Evolutionary conservation across 176 grass and related monocot genomes (phyloP), one percentile per base, ranked within the genome.

Genomic region (Rhynchospora pubera): DNA sequence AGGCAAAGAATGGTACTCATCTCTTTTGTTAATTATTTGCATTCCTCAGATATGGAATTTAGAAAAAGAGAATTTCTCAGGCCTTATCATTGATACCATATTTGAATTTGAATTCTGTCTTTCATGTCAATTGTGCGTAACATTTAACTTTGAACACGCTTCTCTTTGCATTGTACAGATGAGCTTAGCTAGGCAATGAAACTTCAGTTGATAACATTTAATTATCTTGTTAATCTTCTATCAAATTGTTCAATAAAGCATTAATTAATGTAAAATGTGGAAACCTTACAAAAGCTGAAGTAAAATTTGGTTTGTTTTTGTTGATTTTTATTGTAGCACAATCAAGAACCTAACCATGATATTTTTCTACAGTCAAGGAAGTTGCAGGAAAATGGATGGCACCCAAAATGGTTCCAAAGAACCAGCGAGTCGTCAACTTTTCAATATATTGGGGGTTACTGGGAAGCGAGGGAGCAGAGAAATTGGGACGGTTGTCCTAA

Each of bases 331-430:
- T 76, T 76, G 47, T 5, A 30, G 55, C 5, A 18, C 57, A 9
- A 3, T 7, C 3, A 9, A 73, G 13, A 32, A 55, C 23, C 19
- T 76, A 55, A 76, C 23, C 22, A 30, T 56, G 72, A 55, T 77
- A 65, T 86, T 46, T 65, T 77, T 87, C 8, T 85, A 83, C 86
- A 96, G 93, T 89, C 93, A 73, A 96, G 90, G 84, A 96, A 87
- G 62, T 89, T 92, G 85, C 93, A 96, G 88, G 93, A 96, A 79
- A 92, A 82, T 87, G 93, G 93, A 14, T 96, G 93, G 93, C 88
- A 91, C 65, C 93, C 93, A 58, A 92, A 79, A 87, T 96, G 93
- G 93, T 96, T 96, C 77, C 57, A 69, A 78, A 96, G 69, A 85
- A 91, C 86, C 63, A 85, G 46, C 0, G 70, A 91, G 75, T 73